phyloP scores from a whole-genome alignment of 768 basidiomycete species.

The Hydnomerulius pinastri region DNA sequence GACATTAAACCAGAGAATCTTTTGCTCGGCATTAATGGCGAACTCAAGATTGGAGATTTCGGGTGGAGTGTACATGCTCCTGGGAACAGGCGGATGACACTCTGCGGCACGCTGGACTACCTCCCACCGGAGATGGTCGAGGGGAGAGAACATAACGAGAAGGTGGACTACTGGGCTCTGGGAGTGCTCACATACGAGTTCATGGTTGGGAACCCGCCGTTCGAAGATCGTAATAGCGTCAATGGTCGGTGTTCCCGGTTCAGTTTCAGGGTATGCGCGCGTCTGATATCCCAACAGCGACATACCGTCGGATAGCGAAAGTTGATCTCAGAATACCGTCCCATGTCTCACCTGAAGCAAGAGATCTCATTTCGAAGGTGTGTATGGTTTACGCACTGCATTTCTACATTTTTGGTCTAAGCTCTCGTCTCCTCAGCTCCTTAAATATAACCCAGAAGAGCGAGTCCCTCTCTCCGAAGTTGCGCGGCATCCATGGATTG shows the following conservation, averaged over 20 bases:
- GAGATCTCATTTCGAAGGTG: constrained; percentile 48
- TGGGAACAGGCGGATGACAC: constrained; percentile 81
- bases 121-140: constrained; percentile 99
- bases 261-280: background rate
- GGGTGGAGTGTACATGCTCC: constrained; percentile 99
- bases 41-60: constrained; percentile 97
- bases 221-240: constrained; percentile 81
- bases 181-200: constrained; percentile 98
- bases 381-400: background rate
- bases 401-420: constrained; percentile 4
- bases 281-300: constrained; percentile 51
- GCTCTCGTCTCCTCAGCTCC: constrained; percentile 52
- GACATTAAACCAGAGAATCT: constrained; percentile 99
- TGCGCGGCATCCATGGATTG: constrained; percentile 84
- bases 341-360: constrained; percentile 44
- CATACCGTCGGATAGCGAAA: constrained; percentile 84
- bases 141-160: constrained; percentile 83
- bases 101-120: constrained; percentile 96
- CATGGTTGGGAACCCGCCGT: constrained; percentile 78
- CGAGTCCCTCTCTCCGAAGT: constrained; percentile 77
- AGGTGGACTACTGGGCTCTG: constrained; percentile 95
- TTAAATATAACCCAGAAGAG: constrained; percentile 78
- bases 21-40: constrained; percentile 90
- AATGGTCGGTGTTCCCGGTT: constrained; percentile 53
- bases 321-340: constrained; percentile 69